Evolutionary conservation across 768 basidiomycete species (phyloP).

Genomic region (Lactarius indigo): DNA sequence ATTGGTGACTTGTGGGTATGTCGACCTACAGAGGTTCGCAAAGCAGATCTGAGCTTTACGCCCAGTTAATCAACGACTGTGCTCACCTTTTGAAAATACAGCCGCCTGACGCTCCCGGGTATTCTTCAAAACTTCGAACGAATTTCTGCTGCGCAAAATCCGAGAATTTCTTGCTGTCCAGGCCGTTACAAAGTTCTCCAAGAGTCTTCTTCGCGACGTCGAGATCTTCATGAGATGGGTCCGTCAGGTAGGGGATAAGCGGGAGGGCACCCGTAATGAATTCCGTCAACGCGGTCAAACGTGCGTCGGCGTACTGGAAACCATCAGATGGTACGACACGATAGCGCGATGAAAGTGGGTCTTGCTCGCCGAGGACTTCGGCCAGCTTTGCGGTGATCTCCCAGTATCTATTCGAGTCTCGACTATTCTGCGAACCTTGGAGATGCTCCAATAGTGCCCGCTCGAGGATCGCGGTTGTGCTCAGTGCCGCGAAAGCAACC

Average conservation of each 20-base stretch:
- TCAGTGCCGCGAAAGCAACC: slow-evolving; percentile 10
- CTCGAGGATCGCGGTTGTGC: not conserved
- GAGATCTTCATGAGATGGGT: slow-evolving; percentile 7
- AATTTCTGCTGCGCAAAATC: not conserved
- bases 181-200: slow-evolving; percentile 3
- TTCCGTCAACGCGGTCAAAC: not conserved
- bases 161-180: not conserved
- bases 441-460: not conserved
- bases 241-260: not conserved
- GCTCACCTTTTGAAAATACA: not conserved
- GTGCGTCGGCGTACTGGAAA: not conserved
- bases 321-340: not conserved
- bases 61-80: not conserved
- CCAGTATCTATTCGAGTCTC: not conserved
- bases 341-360: not conserved
- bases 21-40: not conserved
- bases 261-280: slow-evolving; percentile 2
- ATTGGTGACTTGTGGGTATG: not conserved
- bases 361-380: not conserved
- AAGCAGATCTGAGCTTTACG: not conserved
- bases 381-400: not conserved
- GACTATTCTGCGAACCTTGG: no score
- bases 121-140: not conserved
- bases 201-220: not conserved
- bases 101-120: not conserved